These are phyloP conservation scores for Dissophora globulifera DNA, from an alignment of 192 early-diverging fungal genomes.

Conservation along the genomic window DNA sequence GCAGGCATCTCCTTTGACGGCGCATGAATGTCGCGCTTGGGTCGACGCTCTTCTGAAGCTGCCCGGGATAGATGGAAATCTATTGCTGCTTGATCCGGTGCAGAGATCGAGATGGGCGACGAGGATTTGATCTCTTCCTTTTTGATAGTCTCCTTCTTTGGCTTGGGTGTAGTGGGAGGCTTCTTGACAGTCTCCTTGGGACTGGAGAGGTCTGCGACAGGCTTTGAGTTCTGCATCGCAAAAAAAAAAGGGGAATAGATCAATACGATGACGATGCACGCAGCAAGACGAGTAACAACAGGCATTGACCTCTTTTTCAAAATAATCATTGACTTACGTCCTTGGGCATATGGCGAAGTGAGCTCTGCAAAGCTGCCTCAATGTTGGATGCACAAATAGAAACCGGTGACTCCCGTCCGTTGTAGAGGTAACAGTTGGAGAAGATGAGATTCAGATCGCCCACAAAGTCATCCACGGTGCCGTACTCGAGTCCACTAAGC, in stretches of 20 bases:
- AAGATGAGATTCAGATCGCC: slow-evolving; percentile 80
- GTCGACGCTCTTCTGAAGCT: slow-evolving; percentile 64
- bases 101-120: slow-evolving; percentile 1
- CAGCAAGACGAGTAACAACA: too few species aligned
- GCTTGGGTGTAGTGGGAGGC: slow-evolving; percentile 21
- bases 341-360: slow-evolving; percentile 78
- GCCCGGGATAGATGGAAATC: slow-evolving; percentile 37
- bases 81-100: slow-evolving; percentile 1
- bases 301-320: too few species aligned
- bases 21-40: slow-evolving; percentile 75
- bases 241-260: background rate
- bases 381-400: slow-evolving; percentile 76
- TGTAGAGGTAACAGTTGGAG: slow-evolving; percentile 84
- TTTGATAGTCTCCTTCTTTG: slow-evolving; percentile 42
- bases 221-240: slow-evolving; percentile 16
- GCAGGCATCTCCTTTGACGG: slow-evolving; percentile 59
- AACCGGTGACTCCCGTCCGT: slow-evolving; percentile 77
- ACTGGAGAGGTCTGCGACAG: background rate
- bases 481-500: slow-evolving; percentile 70
- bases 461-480: slow-evolving; percentile 71
- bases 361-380: slow-evolving; percentile 74
- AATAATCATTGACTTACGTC: slow-evolving; percentile 50
- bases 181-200: slow-evolving; percentile 32
- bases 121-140: slow-evolving; percentile 23
- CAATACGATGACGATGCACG: too few species aligned